phyloP scores from a whole-genome alignment of 768 basidiomycete species.

The Cyclocybe aegerita region DNA sequence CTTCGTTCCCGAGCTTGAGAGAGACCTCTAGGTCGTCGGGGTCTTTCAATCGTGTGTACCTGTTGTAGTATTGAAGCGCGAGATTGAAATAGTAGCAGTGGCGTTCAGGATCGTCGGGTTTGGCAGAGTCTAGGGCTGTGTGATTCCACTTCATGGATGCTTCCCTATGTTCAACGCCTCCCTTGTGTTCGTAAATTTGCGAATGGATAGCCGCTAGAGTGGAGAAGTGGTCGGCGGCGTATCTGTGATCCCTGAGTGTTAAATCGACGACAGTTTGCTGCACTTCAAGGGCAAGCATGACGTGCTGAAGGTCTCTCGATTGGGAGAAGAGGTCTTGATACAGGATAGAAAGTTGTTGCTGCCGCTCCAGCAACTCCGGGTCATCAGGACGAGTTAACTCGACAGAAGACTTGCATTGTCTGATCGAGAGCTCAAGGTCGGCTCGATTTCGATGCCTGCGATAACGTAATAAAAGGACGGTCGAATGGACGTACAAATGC shows the following conservation, averaged over 20 bases:
- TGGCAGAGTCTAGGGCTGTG: constrained; percentile 8
- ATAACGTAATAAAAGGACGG: constrained; percentile 2
- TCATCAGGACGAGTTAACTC: not conserved
- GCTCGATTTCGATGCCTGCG: constrained; percentile 5
- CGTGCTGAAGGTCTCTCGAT: not conserved
- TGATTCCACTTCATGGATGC: constrained; percentile 10
- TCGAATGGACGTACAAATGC: constrained; percentile 3
- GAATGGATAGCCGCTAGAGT: constrained; percentile 1
- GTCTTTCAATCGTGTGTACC: constrained; percentile 3
- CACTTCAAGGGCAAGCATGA: constrained; percentile 2
- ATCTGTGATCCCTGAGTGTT: not conserved
- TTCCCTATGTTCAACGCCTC: constrained; percentile 3
- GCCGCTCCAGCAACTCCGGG: not conserved
- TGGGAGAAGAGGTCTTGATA: constrained; percentile 1
- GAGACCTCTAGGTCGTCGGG: constrained; percentile 7
- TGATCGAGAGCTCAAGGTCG: constrained; percentile 8
- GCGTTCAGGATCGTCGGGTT: not conserved
- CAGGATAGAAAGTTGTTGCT: constrained; percentile 2
- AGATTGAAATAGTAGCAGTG: not conserved
- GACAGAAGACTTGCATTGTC: constrained; percentile 2
- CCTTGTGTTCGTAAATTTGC: not conserved
- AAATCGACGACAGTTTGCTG: constrained; percentile 2
- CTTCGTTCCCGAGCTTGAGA: constrained; percentile 1
- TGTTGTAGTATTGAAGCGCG: constrained; percentile 2
- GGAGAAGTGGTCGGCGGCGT: constrained; percentile 1